phyloP scores from a whole-genome alignment of 768 basidiomycete genomes.

The Collybiopsis luxurians region DNA sequence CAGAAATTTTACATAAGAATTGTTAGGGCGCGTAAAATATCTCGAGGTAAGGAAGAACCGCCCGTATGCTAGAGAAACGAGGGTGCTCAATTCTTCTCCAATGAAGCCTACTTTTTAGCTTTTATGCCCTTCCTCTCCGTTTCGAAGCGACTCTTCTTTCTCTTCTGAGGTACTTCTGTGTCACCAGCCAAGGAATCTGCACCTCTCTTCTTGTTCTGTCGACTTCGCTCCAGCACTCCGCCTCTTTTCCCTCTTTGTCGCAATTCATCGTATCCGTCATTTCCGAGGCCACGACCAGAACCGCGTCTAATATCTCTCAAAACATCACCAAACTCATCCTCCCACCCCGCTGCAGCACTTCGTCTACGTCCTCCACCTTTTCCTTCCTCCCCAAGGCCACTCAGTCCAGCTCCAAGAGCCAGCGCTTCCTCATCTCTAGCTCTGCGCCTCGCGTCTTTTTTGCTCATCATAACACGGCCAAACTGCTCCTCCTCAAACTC shows the following conservation, averaged over 20 bases:
- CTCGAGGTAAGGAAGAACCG: too few relatives aligned
- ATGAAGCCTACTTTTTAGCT: constrained; percentile 20
- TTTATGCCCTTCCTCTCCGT: constrained; percentile 41
- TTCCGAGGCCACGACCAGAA: constrained; percentile 33
- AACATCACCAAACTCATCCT: constrained; percentile 84
- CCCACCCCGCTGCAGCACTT: constrained; percentile 64
- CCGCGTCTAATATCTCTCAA: constrained; percentile 43
- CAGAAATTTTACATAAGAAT: too few relatives aligned
- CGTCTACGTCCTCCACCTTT: constrained; percentile 49
- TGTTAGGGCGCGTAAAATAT: too few relatives aligned
- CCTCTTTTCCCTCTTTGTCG: constrained; percentile 64
- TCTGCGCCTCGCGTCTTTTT: constrained; percentile 75
- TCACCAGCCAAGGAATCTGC: constrained; percentile 23
- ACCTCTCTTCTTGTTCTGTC: constrained; percentile 22
- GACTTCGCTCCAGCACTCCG: constrained; percentile 57
- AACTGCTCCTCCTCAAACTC: constrained; percentile 97
- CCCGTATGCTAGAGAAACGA: too few relatives aligned
- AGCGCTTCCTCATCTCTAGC: constrained; percentile 82
- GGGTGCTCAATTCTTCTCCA: too few relatives aligned
- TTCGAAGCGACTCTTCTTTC: constrained; percentile 51
- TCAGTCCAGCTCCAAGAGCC: constrained; percentile 73
- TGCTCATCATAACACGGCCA: constrained; percentile 86
- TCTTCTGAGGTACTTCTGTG: constrained; percentile 26
- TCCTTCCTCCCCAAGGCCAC: constrained; percentile 29
- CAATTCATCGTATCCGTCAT: constrained; percentile 83